A percentile compares a stretch with the other conserved stretches of the same genome.
Evolutionary conservation across 2,329 filamentous ascomycete genomes (phyloP).

Genomic region (Dothideomycetes sp.): DNA sequence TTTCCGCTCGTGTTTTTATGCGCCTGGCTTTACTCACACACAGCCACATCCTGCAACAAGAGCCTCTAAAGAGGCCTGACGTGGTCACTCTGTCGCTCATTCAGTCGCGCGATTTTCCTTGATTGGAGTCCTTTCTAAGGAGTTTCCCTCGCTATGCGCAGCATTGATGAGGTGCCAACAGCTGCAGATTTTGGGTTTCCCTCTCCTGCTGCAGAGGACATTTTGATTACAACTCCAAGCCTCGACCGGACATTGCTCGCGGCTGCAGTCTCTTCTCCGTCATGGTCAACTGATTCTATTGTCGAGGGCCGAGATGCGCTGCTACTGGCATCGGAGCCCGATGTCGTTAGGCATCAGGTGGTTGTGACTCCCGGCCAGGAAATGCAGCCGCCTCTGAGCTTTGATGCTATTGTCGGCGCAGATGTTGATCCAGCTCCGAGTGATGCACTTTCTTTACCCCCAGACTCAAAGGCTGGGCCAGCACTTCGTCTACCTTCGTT

Average conservation of each 20-base stretch:
- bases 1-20: background rate
- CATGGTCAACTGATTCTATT: background rate
- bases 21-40: background rate
- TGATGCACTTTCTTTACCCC: slow-evolving; percentile 3
- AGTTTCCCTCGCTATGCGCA: background rate
- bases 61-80: too few relatives aligned
- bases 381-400: background rate
- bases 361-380: background rate
- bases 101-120: too few relatives aligned
- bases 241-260: slow-evolving; percentile 2
- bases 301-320: background rate
- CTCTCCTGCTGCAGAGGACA: slow-evolving; percentile 1
- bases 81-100: too few relatives aligned
- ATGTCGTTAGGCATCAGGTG: background rate
- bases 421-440: slow-evolving; percentile 6
- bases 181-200: slow-evolving; percentile 1
- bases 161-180: background rate
- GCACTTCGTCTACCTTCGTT: slow-evolving; percentile 43
- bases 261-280: background rate
- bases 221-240: background rate
- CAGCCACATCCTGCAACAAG: background rate
- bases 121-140: too few relatives aligned
- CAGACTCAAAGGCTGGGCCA: slow-evolving; percentile 18
- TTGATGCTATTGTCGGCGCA: slow-evolving; percentile 10
- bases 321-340: slow-evolving; percentile 4